Percentiles rank a stretch among this genome's conserved stretches.
Conservation (phyloP, 108 stramenopile genomes). For the Thalassiosira profunda region DNA sequence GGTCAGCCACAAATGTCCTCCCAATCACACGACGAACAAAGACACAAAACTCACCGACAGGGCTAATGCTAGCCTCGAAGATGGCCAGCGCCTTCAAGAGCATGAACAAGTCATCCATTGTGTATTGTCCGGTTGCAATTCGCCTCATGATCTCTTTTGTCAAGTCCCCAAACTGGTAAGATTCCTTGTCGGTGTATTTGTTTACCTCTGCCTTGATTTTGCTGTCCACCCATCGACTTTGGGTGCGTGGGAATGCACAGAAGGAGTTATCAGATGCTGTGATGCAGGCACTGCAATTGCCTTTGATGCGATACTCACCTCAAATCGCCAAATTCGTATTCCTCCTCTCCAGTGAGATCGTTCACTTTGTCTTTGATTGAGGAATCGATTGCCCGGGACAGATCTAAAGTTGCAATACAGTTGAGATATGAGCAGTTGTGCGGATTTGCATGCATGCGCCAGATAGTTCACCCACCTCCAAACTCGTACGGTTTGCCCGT, state of each 20-base stretch:
- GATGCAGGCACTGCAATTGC: no score
- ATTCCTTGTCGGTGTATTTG: conserved; percentile 27
- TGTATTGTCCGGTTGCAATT: conserved; percentile 32
- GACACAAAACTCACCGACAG: conserved; percentile 26
- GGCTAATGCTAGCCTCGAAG: conserved; percentile 41
- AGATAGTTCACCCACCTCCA: no score
- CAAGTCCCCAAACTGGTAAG: conserved; percentile 31
- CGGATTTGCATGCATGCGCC: no score
- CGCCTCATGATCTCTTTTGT: conserved; percentile 33
- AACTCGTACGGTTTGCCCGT: conserved; percentile 48
- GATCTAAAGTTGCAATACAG: no score
- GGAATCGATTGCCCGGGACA: conserved; percentile 27
- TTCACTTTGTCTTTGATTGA: conserved; percentile 31
- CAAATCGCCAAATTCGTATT: conserved; percentile 51
- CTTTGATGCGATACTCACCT: not conserved
- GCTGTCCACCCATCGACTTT: conserved; percentile 24
- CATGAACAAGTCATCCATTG: conserved; percentile 43
- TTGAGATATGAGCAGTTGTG: no score
- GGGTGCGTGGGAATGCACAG: no score
- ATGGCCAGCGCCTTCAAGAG: conserved; percentile 37
- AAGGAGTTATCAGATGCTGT: no score
- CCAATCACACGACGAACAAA: no score
- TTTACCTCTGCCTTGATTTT: conserved; percentile 33
- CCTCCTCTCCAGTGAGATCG: conserved; percentile 37
- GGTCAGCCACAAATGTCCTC: no score